Conservation (phyloP, 148 eudicot species). For the Rhododendron kiyosumense region DNA sequence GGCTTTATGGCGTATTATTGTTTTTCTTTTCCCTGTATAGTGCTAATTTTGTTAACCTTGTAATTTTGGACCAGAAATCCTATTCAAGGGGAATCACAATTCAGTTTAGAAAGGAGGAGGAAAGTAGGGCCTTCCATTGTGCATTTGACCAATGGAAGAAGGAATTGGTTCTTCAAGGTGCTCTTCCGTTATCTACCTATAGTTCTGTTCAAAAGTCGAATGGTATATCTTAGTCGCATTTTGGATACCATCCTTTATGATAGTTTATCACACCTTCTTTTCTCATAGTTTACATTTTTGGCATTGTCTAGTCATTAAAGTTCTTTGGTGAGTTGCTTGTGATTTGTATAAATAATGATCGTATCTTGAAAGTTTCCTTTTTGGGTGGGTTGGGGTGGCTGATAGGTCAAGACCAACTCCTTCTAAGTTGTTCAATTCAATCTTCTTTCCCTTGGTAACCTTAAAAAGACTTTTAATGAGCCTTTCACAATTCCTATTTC, state of each 20-base stretch:
- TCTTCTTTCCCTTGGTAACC: background rate
- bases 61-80: conserved; percentile 40
- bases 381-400: background rate
- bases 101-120: conserved; percentile 66
- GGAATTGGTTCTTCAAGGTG: conserved; percentile 61
- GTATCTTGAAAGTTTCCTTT: background rate
- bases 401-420: background rate
- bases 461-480: background rate
- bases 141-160: conserved; percentile 83
- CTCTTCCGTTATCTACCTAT: conserved; percentile 17
- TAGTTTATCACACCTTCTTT: background rate
- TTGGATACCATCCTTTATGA: background rate
- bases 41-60: background rate
- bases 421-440: background rate
- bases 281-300: background rate
- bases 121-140: conserved; percentile 65
- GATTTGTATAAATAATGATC: background rate
- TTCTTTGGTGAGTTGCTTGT: background rate
- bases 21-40: background rate
- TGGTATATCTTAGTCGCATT: background rate
- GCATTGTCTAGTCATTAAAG: background rate
- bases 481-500: background rate
- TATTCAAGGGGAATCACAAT: conserved; percentile 67
- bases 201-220: background rate
- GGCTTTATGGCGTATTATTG: background rate